phyloP scores from a whole-genome alignment of 2,329 filamentous ascomycete species.

The Simplicillium sp. region DNA sequence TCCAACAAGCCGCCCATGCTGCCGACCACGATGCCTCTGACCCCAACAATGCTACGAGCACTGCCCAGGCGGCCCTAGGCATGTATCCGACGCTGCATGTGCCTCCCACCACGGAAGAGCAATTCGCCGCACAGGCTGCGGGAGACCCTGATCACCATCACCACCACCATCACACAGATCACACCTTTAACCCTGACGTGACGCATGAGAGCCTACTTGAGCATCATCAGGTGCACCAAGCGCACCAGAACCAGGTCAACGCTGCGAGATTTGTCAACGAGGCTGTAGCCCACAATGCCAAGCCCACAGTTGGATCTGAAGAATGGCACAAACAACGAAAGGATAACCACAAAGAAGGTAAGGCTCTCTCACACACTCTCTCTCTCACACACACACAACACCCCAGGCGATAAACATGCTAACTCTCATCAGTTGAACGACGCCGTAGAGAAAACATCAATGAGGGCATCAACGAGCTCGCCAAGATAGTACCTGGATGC shows the following conservation, averaged over 20 bases:
- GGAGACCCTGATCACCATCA: constrained; percentile 19
- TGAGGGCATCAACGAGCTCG: constrained; percentile 94
- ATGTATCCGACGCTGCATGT: constrained; percentile 53
- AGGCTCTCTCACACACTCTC: constrained; percentile 21
- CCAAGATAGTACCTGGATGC: constrained; percentile 93
- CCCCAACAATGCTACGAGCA: constrained; percentile 45
- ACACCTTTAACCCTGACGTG: constrained; percentile 20
- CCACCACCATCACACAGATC: constrained; percentile 17
- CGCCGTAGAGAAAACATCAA: constrained; percentile 97
- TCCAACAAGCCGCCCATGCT: constrained; percentile 40
- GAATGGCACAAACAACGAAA: constrained; percentile 98
- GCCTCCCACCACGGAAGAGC: constrained; percentile 47
- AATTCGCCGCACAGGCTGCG: constrained; percentile 44
- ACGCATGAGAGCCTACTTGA: constrained; percentile 13
- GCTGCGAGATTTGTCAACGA: constrained; percentile 23
- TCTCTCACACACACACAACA: no score
- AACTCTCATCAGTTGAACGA: constrained; percentile 64
- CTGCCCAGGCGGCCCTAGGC: constrained; percentile 48
- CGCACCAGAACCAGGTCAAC: constrained; percentile 30
- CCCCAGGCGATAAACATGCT: no score
- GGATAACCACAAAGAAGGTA: constrained; percentile 98
- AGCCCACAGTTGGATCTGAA: constrained; percentile 87
- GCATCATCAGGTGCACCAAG: constrained; percentile 14
- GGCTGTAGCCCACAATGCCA: constrained; percentile 40
- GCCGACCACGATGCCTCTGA: constrained; percentile 38